Base-by-base conservation (phyloP, 1,139 yeast genomes). In the Waltiozyma solani region DNA sequence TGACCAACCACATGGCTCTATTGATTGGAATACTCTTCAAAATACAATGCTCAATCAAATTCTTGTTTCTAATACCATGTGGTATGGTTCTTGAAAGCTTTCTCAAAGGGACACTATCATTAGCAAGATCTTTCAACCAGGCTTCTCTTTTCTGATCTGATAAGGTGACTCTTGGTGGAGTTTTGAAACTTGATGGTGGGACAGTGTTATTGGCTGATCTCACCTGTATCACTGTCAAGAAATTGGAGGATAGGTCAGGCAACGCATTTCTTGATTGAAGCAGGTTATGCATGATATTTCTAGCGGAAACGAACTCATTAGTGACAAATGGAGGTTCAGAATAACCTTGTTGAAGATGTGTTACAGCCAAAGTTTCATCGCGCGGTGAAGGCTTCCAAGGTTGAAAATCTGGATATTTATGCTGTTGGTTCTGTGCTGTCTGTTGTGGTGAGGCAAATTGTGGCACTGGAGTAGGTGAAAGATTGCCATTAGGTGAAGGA, bases 1-100 rank as follows among this genome's bases (percentile, higher is more conserved):
- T 76, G 4, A 91, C 83, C 44, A 89, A 71, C 98, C 98, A 89
- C 4, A 89, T 61, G 0, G 96, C 95, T 43, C 96, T 64, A 20
- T 73, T 58, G 4, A 81, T 64, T 0, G 97, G 96, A 0, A 89
- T 77, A 26, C 63, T 61, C 50, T 79, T 78, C 31, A 64, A 54
- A 45, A 82, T 70, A 47, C 93, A 69, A 42, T 79, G 82, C 45
- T 87, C 96, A 4, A 89, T 58, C 31, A 89, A 64, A 1, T 72
- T 68, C 49, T 78, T 75, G 54, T 85, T 82, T 47, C 89, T 67
- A 20, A 89, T 73, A 0, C 96, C 96, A 56, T 89, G 96, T 0
- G 98, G 97, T n/a, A 89, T 73, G 27, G 87, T 83, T 40, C 81
- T 71, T 1, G 93, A 73, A 2, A 89, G 69, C 42, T 73, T 74